Evolutionary conservation across 192 early-diverging fungal genomes (phyloP).

Genomic region (Podila minutissima): DNA sequence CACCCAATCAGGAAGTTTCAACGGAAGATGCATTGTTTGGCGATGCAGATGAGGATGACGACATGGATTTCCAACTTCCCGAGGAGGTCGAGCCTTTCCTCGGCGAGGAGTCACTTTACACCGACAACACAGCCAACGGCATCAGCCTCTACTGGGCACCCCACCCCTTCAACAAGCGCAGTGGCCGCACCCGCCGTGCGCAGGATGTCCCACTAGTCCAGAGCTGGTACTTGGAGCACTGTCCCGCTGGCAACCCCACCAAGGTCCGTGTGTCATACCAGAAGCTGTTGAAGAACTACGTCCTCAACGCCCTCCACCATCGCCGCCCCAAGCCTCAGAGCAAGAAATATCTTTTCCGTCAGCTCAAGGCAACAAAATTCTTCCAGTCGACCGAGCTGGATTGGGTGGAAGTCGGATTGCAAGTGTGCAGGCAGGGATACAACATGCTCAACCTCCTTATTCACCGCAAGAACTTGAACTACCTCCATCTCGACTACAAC

Average conservation of each 20-base stretch:
- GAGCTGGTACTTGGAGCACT: constrained; percentile 98
- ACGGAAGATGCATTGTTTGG: constrained; percentile 78
- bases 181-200: constrained; percentile 90
- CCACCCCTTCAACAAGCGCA: constrained; percentile 94
- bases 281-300: constrained; percentile 96
- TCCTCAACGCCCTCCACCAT: constrained; percentile 90
- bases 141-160: constrained; percentile 98
- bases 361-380: constrained; percentile 97
- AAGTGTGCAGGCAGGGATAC: constrained; percentile 98
- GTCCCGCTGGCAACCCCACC: constrained; percentile 91
- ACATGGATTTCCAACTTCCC: constrained; percentile 88
- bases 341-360: constrained; percentile 95
- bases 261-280: constrained; percentile 99
- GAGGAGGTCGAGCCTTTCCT: constrained; percentile 83
- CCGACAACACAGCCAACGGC: constrained; percentile 92
- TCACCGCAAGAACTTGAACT: constrained; percentile 98
- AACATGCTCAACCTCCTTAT: constrained; percentile 99
- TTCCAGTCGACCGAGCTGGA: constrained; percentile 98
- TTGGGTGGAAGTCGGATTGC: constrained; percentile 99
- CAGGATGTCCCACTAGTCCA: constrained; percentile 95
- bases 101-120: constrained; percentile 78
- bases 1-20: constrained; percentile 57
- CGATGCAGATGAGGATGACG: constrained; percentile 83
- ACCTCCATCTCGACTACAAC: constrained; percentile 99
- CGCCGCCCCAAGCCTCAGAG: constrained; percentile 88